Evolutionary conservation across 164 flowering plant genomes (phyloP).

Genomic region (Vitis riparia): DNA sequence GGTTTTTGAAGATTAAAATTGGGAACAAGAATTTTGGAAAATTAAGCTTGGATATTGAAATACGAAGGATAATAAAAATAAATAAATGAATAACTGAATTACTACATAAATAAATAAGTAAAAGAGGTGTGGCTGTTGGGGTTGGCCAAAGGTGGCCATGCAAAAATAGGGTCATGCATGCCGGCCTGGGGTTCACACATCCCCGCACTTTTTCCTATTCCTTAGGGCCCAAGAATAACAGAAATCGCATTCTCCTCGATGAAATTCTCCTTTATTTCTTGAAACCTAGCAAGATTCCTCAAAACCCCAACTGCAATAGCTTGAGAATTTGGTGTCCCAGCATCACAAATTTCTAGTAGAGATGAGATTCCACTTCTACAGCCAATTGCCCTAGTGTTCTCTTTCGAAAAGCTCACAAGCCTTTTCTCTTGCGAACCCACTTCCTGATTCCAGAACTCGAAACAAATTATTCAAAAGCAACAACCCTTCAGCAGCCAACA

Average conservation of each 20-base stretch:
- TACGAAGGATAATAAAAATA: no score
- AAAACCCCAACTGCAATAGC: slow-evolving; percentile 79
- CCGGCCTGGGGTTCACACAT: no score
- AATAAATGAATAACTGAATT: no score
- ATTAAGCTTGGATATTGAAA: no score
- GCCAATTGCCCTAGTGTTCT: slow-evolving; percentile 82
- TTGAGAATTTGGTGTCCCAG: slow-evolving; percentile 77
- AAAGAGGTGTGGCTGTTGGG: no score
- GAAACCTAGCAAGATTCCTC: slow-evolving; percentile 61
- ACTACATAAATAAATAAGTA: no score
- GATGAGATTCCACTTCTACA: slow-evolving; percentile 82
- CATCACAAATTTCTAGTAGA: slow-evolving; percentile 71
- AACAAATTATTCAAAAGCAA: slow-evolving; percentile 64
- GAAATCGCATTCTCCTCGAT: slow-evolving; percentile 66
- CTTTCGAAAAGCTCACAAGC: slow-evolving; percentile 73
- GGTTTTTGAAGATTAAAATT: no score
- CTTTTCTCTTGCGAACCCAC: slow-evolving; percentile 72
- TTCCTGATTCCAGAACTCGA: slow-evolving; percentile 80
- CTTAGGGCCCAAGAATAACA: slow-evolving; percentile 57
- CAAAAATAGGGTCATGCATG: no score
- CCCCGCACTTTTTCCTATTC: slow-evolving; percentile 32
- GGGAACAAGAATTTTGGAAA: no score
- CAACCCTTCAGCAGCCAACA: slow-evolving; percentile 72
- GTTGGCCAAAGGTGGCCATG: no score
- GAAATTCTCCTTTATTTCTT: slow-evolving; percentile 59